phyloP scores from a whole-genome alignment of 495 filamentous ascomycete species.

The Usnea hakonensis region DNA sequence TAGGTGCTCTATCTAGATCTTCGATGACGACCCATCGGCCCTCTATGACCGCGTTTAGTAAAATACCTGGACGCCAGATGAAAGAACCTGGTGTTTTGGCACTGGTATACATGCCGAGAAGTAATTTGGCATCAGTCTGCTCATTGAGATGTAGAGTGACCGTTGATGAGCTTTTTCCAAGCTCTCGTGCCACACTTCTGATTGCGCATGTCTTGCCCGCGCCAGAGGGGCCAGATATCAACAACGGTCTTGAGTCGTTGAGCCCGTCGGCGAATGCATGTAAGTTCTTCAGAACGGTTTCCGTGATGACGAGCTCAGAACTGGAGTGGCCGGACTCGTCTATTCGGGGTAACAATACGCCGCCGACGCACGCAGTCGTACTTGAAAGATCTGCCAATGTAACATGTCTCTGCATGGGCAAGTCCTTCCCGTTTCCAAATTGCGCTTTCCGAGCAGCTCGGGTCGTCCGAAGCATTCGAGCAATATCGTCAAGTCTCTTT shows the following conservation, averaged over 20 bases:
- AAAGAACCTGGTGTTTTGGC: slow-evolving; percentile 77
- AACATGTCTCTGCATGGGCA: slow-evolving; percentile 29
- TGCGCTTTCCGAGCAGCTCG: slow-evolving; percentile 12
- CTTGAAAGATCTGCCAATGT: slow-evolving; percentile 38
- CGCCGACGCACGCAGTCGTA: slow-evolving; percentile 48
- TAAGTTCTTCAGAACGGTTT: slow-evolving; percentile 63
- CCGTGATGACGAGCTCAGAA: slow-evolving; percentile 60
- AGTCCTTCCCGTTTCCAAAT: slow-evolving; percentile 20
- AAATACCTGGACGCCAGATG: slow-evolving; percentile 83
- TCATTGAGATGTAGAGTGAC: slow-evolving; percentile 93
- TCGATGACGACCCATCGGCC: slow-evolving; percentile 96
- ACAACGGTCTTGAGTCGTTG: slow-evolving; percentile 56
- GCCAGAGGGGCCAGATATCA: slow-evolving; percentile 77
- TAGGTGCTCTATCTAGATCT: slow-evolving; percentile 92
- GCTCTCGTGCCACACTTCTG: slow-evolving; percentile 69
- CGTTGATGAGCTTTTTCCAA: slow-evolving; percentile 67
- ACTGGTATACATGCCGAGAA: slow-evolving; percentile 91
- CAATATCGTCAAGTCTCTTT: slow-evolving; percentile 36
- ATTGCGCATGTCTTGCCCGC: slow-evolving; percentile 83
- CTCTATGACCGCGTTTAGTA: slow-evolving; percentile 88
- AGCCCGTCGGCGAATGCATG: slow-evolving; percentile 57
- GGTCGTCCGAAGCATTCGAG: slow-evolving; percentile 35
- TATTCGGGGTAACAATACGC: slow-evolving; percentile 60
- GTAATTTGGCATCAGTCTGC: slow-evolving; percentile 91
- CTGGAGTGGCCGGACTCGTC: slow-evolving; percentile 40